phyloP scores from a whole-genome alignment of 768 basidiomycete genomes.

The Russula abietina region DNA sequence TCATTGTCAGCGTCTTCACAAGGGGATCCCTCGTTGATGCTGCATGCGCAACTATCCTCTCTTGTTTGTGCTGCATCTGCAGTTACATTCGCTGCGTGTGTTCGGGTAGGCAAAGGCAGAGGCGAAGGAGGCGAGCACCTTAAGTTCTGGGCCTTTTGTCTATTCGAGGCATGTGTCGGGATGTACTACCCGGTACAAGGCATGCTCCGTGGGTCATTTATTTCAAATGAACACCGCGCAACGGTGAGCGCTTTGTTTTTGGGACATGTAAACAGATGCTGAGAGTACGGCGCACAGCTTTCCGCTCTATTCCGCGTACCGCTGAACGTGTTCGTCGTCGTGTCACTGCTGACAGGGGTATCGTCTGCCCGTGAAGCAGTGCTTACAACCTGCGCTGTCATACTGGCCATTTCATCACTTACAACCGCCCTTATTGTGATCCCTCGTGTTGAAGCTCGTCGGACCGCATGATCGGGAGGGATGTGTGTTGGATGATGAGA shows the following conservation, averaged over 20 bases:
- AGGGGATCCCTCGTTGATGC: conserved; percentile 41
- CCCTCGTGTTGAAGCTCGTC: conserved; percentile 17
- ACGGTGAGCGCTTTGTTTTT: conserved; percentile 43
- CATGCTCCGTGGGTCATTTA: conserved; percentile 59
- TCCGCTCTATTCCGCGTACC: conserved; percentile 70
- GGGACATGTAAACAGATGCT: not conserved
- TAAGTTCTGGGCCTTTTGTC: conserved; percentile 69
- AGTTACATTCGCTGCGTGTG: conserved; percentile 47
- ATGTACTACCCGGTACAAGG: conserved; percentile 78
- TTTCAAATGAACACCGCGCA: conserved; percentile 67
- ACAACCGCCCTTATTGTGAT: conserved; percentile 47
- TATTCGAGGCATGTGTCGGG: conserved; percentile 71
- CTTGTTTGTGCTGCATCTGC: conserved; percentile 56
- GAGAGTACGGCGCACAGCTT: conserved; percentile 36
- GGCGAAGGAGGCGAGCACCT: conserved; percentile 36
- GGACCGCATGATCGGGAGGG: conserved; percentile 30
- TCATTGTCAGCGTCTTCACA: conserved; percentile 9
- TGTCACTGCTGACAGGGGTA: conserved; percentile 62
- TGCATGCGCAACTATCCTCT: conserved; percentile 64
- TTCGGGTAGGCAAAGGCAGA: conserved; percentile 31
- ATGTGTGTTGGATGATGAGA: not conserved
- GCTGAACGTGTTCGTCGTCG: conserved; percentile 66
- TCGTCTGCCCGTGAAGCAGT: conserved; percentile 58
- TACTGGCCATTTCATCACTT: conserved; percentile 54
- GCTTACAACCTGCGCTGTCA: conserved; percentile 49